A percentile compares a stretch with the other conserved stretches of the same genome.
phyloP scores from a whole-genome alignment of 257 asterid species.

The Solanum appendiculatum region DNA sequence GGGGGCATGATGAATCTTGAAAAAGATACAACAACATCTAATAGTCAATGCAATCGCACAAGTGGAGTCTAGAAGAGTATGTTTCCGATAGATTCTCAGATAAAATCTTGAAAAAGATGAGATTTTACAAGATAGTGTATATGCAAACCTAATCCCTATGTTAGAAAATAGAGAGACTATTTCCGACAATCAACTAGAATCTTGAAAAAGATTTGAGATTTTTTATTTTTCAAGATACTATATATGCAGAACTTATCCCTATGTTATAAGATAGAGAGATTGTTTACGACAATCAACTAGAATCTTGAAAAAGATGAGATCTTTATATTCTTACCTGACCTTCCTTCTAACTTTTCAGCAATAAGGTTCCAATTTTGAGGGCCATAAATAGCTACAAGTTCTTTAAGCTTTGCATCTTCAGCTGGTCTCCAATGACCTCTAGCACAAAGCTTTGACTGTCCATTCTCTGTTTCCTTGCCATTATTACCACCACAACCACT shows the following conservation, averaged over 20 bases:
- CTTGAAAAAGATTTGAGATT: neutral
- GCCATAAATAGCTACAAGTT: constrained; percentile 78
- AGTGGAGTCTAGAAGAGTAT: no score
- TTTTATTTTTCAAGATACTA: no score
- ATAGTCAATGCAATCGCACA: no score
- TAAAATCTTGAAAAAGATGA: neutral
- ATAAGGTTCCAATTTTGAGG: constrained; percentile 92
- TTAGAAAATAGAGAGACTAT: no score
- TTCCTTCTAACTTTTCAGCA: constrained; percentile 68
- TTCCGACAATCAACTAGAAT: no score
- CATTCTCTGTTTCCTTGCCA: constrained; percentile 19
- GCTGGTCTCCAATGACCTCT: constrained; percentile 96
- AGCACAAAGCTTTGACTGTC: constrained; percentile 59
- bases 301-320: neutral
- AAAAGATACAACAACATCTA: neutral
- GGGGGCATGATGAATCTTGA: neutral
- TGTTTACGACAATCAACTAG: neutral
- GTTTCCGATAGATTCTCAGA: neutral
- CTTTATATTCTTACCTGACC: constrained; percentile 47
- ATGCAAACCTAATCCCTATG: no score
- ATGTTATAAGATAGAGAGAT: neutral
- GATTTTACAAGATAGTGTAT: no score
- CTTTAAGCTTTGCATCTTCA: constrained; percentile 67
- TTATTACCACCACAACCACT: neutral
- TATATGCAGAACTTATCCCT: neutral